phyloP scores from a whole-genome alignment of 306 rosid genomes.

The Trifolium dubium region DNA sequence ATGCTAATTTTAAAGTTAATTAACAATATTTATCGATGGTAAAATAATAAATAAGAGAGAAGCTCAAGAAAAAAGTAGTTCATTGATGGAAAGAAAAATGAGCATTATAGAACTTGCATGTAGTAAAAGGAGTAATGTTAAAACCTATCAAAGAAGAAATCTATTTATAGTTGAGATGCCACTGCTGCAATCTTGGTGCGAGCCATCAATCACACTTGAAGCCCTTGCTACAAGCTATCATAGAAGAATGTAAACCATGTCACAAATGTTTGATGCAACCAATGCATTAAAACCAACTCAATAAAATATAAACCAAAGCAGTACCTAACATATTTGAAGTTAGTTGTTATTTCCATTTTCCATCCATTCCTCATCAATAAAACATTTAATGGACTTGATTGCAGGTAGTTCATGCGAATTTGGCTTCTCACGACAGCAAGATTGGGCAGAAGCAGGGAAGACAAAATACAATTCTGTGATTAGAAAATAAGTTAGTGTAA shows the following conservation, averaged over 20 bases:
- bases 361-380: not conserved
- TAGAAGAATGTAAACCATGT: not conserved
- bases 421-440: not conserved
- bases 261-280: not conserved
- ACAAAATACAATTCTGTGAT: not conserved
- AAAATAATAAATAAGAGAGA: no score
- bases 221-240: not conserved
- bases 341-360: not conserved
- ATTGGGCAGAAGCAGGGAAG: not conserved
- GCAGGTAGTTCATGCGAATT: no score
- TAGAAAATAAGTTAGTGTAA: not conserved
- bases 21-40: no score
- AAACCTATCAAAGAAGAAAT: not conserved
- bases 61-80: no score
- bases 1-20: no score
- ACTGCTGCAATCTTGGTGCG: not conserved
- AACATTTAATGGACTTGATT: no score
- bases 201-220: not conserved
- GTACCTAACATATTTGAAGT: not conserved
- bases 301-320: not conserved
- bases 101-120: no score
- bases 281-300: not conserved
- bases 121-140: not conserved
- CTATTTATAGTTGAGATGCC: not conserved
- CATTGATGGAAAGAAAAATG: no score